A percentile compares a stretch with the other conserved stretches of the same genome.
Evolutionary conservation across 495 filamentous ascomycete species (phyloP).

Genomic region (Venustampulla echinocandica): DNA sequence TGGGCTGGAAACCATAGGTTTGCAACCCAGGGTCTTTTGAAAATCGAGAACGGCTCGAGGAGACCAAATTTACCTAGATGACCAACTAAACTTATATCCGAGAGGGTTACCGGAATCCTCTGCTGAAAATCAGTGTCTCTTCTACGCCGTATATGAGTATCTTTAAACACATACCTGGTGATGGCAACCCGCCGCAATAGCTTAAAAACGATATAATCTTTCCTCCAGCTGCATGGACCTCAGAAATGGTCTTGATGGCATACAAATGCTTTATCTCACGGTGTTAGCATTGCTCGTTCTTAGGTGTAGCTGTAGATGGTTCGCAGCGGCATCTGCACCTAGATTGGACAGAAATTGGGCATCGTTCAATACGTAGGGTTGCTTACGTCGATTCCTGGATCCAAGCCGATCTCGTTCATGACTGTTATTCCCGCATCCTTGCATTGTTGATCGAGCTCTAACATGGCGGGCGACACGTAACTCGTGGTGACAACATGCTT

Average conservation of each 20-base stretch:
- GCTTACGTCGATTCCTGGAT: constrained; percentile 58
- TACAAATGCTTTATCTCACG: constrained; percentile 68
- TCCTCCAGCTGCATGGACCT: constrained; percentile 50
- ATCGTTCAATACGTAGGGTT: no score
- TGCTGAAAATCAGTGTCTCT: no score
- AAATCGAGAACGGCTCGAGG: no score
- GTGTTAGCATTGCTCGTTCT: constrained; percentile 90
- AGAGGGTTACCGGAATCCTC: constrained; percentile 85
- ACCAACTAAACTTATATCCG: constrained; percentile 94
- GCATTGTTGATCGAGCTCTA: constrained; percentile 67
- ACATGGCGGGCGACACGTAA: constrained; percentile 87
- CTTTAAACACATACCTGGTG: no score
- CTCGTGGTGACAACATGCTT: constrained; percentile 90
- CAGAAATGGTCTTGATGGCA: constrained; percentile 72
- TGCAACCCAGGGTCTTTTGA: no score
- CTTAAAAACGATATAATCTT: constrained; percentile 77
- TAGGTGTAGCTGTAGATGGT: no score
- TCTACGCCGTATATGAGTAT: no score
- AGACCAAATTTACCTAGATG: no score
- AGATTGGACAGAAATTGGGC: no score
- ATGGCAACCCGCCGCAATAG: constrained; percentile 83
- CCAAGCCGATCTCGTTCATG: constrained; percentile 92
- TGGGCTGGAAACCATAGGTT: no score
- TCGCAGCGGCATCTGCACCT: no score
- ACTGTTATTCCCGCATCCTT: constrained; percentile 93